These are phyloP conservation scores for Sonneratia caseolaris DNA, from an alignment of 345 rosid genomes.

Conservation along the genomic window DNA sequence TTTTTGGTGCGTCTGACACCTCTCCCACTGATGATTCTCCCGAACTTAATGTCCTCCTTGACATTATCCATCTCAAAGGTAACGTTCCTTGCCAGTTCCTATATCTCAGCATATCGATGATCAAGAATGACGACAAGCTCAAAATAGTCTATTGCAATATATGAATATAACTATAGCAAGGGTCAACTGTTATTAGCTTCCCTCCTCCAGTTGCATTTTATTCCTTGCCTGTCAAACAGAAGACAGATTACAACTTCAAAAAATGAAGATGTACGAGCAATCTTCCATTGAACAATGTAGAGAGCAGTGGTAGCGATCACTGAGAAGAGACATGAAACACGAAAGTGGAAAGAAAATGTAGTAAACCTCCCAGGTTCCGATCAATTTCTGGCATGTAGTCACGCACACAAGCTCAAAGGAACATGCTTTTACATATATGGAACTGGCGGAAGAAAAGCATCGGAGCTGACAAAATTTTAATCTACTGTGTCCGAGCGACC, in stretches of 20 bases:
- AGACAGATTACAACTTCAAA: neutral
- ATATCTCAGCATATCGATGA: neutral
- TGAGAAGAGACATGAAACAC: neutral
- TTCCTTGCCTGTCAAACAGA: constrained; percentile 1
- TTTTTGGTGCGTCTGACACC: constrained; percentile 25
- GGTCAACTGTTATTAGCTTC: neutral
- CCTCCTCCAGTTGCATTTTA: neutral
- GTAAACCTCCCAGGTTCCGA: neutral
- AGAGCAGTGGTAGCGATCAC: neutral
- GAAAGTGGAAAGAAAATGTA: neutral
- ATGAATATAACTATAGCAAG: neutral
- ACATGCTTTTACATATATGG: neutral
- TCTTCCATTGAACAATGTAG: neutral
- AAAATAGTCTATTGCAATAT: neutral
- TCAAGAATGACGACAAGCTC: neutral
- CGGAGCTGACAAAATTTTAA: neutral
- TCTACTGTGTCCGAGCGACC: too few species aligned
- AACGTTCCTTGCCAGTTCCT: constrained; percentile 2
- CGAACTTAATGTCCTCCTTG: constrained; percentile 26
- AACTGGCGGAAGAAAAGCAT: neutral
- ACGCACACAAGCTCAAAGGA: neutral
- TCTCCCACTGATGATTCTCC: constrained; percentile 27
- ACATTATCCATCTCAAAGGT: constrained; percentile 14
- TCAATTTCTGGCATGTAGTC: too few species aligned
- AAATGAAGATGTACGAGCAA: neutral